These are phyloP conservation scores for Aspergillus cavernicola DNA, from an alignment of 495 filamentous ascomycete genomes.

Conservation along the genomic window DNA sequence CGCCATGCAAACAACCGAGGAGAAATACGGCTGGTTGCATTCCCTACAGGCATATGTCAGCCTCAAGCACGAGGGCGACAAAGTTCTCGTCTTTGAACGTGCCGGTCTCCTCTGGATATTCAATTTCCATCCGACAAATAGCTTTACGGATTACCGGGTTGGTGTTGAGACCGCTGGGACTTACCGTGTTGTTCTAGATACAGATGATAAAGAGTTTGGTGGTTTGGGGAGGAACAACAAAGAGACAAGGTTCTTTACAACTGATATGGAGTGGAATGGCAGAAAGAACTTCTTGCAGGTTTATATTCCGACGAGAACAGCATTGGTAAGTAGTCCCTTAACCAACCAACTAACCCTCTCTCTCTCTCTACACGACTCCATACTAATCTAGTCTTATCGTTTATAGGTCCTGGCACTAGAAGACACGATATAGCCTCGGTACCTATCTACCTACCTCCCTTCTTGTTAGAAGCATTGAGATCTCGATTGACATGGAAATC, in stretches of 20 bases:
- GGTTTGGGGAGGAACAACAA: slow-evolving; percentile 75
- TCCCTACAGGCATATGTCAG: slow-evolving; percentile 83
- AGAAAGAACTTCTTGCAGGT: slow-evolving; percentile 86
- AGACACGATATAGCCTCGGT: slow-evolving; percentile 33
- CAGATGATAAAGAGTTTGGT: slow-evolving; percentile 73
- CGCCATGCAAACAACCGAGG: slow-evolving; percentile 81
- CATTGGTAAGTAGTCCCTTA: slow-evolving; percentile 84
- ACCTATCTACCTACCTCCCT: too few relatives aligned
- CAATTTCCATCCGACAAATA: slow-evolving; percentile 87
- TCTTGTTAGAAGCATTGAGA: too few relatives aligned
- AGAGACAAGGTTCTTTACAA: slow-evolving; percentile 83
- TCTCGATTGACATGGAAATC: neutral
- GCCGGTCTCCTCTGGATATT: slow-evolving; percentile 89
- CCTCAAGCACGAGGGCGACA: slow-evolving; percentile 91
- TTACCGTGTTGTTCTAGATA: slow-evolving; percentile 83
- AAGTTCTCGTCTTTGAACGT: slow-evolving; percentile 93
- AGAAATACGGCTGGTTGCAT: slow-evolving; percentile 91
- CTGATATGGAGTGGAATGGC: slow-evolving; percentile 81
- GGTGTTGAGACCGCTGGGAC: slow-evolving; percentile 81
- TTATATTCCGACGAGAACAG: slow-evolving; percentile 82
- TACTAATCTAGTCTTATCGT: slow-evolving; percentile 8
- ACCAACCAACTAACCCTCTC: too few relatives aligned
- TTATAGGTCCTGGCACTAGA: slow-evolving; percentile 51
- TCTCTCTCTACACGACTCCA: neutral
- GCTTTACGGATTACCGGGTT: slow-evolving; percentile 89